Percentiles rank a stretch among this genome's conserved stretches.
Evolutionary conservation across 768 basidiomycete genomes (phyloP).

Genomic region (Suillus spraguei): DNA sequence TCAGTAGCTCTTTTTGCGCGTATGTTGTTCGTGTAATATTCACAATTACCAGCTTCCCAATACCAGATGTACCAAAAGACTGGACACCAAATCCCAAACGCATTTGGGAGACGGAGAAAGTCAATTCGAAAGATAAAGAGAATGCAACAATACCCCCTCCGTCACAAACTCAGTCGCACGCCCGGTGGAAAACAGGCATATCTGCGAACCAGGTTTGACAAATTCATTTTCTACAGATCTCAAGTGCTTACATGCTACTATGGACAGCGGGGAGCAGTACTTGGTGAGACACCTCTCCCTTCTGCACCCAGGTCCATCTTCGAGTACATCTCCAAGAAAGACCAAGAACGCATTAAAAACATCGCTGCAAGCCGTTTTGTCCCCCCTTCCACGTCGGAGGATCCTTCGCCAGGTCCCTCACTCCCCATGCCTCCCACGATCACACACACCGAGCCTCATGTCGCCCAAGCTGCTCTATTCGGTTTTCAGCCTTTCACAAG

Average conservation of each 20-base stretch:
- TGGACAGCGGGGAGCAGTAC: slow-evolving; percentile 71
- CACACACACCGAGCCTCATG: slow-evolving; percentile 69
- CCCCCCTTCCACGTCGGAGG: slow-evolving; percentile 31
- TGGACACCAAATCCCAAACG: slow-evolving; percentile 85
- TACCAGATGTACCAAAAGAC: slow-evolving; percentile 78
- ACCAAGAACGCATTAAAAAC: slow-evolving; percentile 79
- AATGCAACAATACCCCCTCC: slow-evolving; percentile 33
- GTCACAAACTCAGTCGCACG: slow-evolving; percentile 37
- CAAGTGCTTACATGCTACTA: slow-evolving; percentile 13
- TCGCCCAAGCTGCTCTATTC: slow-evolving; percentile 82
- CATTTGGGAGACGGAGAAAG: slow-evolving; percentile 64
- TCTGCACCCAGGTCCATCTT: slow-evolving; percentile 82
- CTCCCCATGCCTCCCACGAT: slow-evolving; percentile 43
- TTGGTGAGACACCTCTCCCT: slow-evolving; percentile 81
- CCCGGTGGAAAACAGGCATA: slow-evolving; percentile 59
- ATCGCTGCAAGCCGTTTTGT: slow-evolving; percentile 41
- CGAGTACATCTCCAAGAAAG: slow-evolving; percentile 92
- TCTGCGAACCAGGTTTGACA: slow-evolving; percentile 72
- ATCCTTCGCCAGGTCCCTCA: slow-evolving; percentile 28
- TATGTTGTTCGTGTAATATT: background rate
- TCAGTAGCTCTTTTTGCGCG: slow-evolving; percentile 33
- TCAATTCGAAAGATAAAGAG: slow-evolving; percentile 45
- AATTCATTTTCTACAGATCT: slow-evolving; percentile 1
- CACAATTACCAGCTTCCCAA: slow-evolving; percentile 63
- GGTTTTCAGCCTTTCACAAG: slow-evolving; percentile 90